A percentile compares a stretch with the other conserved stretches of the same genome.
Evolutionary conservation across 805 yeast species (phyloP).

Genomic region (Jamesozyma spencerorum): DNA sequence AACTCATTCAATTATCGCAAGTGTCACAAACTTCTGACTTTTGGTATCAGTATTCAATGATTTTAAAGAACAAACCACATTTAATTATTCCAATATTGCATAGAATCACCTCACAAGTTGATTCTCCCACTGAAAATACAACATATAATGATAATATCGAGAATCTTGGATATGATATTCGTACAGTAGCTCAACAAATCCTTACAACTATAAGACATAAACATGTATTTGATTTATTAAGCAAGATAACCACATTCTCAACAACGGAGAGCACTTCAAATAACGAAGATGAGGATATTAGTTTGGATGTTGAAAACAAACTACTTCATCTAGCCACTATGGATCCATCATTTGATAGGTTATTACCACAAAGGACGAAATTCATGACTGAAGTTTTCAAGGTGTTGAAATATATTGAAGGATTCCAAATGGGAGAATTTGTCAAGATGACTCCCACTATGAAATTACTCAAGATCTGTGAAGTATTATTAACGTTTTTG

Average conservation of each 20-base stretch:
- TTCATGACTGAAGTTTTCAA: conserved; percentile 6
- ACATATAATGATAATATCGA: neutral
- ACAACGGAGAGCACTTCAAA: neutral
- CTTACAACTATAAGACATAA: neutral
- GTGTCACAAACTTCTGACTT: neutral
- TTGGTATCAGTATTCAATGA: neutral
- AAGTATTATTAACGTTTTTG: neutral
- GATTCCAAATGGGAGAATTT: conserved; percentile 7
- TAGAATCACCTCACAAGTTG: neutral
- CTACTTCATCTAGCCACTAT: conserved; percentile 1
- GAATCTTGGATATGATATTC: neutral
- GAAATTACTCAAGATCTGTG: neutral
- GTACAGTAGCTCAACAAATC: neutral
- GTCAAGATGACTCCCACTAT: neutral
- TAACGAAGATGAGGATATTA: neutral
- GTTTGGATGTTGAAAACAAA: neutral
- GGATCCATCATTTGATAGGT: conserved; percentile 5
- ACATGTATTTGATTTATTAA: neutral
- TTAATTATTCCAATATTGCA: neutral
- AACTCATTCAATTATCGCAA: neutral
- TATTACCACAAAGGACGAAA: conserved; percentile 1
- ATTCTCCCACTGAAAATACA: too few species aligned
- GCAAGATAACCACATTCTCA: neutral
- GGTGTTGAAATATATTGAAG: neutral
- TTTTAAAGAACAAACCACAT: neutral